Percentiles rank a stretch among this genome's conserved stretches.
These are phyloP conservation scores for Prunella vulgaris DNA, from an alignment of 257 asterid species.

Conservation along the genomic window DNA sequence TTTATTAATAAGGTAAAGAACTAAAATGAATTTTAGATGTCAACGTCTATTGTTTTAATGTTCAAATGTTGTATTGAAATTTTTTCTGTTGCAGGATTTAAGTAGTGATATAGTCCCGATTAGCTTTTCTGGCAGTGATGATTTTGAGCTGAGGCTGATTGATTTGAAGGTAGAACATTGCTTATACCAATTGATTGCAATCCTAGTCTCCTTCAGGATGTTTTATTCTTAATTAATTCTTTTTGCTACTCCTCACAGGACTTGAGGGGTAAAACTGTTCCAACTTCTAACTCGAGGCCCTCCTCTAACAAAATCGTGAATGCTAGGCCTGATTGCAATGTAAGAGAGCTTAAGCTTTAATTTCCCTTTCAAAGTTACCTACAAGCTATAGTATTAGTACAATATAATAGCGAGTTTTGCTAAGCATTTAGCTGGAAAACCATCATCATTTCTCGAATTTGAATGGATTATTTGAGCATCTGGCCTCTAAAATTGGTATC, in stretches of 20 bases:
- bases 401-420: not conserved
- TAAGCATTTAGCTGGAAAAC: not conserved
- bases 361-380: not conserved
- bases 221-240: not conserved
- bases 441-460: not conserved
- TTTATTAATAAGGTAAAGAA: constrained; percentile 49
- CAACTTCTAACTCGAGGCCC: constrained; percentile 31
- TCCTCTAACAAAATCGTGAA: constrained; percentile 30
- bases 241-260: constrained; percentile 34
- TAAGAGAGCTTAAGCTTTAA: constrained; percentile 24
- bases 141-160: constrained; percentile 40
- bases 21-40: not conserved
- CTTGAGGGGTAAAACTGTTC: constrained; percentile 27
- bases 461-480: not conserved
- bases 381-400: not conserved
- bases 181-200: not conserved
- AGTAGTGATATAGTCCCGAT: constrained; percentile 24
- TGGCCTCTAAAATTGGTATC: not conserved
- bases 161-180: constrained; percentile 35
- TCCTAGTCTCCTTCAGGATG: constrained; percentile 17
- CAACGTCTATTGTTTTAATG: constrained; percentile 7
- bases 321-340: constrained; percentile 27
- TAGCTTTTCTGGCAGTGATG: constrained; percentile 44
- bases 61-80: constrained; percentile 1
- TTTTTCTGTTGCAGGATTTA: constrained; percentile 19